Evolutionary conservation across 2,329 filamentous ascomycete genomes (phyloP).

Genomic region (Penicillium crustosum): DNA sequence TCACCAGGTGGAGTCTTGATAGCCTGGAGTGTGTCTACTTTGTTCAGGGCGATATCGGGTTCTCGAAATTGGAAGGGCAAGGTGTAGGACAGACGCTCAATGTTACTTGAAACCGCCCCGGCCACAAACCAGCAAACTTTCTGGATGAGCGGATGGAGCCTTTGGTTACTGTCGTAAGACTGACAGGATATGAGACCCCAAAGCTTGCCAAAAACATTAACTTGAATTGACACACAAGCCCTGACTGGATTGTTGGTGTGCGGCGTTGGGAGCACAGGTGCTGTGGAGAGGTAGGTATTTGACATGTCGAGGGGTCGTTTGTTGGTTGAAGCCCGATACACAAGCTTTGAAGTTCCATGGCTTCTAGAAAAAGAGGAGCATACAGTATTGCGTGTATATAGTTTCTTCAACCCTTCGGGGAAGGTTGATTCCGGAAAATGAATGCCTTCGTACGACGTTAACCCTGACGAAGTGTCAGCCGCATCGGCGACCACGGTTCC

Average conservation of each 20-base stretch:
- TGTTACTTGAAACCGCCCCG: conserved; percentile 79
- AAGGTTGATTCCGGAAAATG: conserved; percentile 86
- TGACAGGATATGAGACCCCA: conserved; percentile 89
- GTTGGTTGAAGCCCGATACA: conserved; percentile 73
- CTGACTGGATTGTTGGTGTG: conserved; percentile 78
- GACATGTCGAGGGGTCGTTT: conserved; percentile 75
- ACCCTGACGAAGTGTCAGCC: conserved; percentile 71
- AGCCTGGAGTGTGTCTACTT: conserved; percentile 70
- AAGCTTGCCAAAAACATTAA: conserved; percentile 78
- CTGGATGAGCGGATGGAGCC: conserved; percentile 80
- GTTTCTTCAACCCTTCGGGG: conserved; percentile 74
- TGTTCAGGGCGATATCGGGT: conserved; percentile 70
- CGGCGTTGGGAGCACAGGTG: conserved; percentile 82
- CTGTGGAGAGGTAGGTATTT: conserved; percentile 76
- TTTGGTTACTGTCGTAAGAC: conserved; percentile 74
- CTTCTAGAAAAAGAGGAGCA: conserved; percentile 79
- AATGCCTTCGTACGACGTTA: conserved; percentile 77
- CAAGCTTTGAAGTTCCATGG: conserved; percentile 70
- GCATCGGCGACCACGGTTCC: conserved; percentile 85
- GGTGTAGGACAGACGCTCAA: conserved; percentile 80
- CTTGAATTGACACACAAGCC: conserved; percentile 87
- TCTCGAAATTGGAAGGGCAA: conserved; percentile 78
- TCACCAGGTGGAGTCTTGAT: conserved; percentile 85
- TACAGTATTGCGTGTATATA: conserved; percentile 84
- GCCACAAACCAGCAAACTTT: conserved; percentile 88